Evolutionary conservation across 208 protist species (phyloP).

Genomic region (Leishmania lainsoni): DNA sequence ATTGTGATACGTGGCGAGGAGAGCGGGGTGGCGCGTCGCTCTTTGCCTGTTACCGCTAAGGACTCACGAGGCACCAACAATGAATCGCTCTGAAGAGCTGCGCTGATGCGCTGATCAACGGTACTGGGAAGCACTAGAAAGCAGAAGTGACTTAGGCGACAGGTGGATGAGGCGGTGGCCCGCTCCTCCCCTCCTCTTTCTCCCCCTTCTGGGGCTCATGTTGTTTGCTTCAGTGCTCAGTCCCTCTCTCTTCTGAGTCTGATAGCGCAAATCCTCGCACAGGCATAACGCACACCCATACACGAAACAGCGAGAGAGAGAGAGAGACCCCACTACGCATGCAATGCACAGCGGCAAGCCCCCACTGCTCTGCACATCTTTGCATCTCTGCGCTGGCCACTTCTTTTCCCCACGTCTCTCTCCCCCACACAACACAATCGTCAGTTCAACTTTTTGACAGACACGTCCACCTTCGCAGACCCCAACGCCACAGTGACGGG

Average conservation of each 20-base stretch:
- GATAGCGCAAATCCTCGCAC: neutral
- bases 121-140: neutral
- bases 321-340: neutral
- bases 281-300: neutral
- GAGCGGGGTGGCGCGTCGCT: neutral
- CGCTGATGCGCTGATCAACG: neutral
- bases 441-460: neutral
- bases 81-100: neutral
- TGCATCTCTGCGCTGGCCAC: neutral
- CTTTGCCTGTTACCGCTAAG: neutral
- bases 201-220: neutral
- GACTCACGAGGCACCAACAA: neutral
- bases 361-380: neutral
- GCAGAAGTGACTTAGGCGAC: neutral
- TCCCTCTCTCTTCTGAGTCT: neutral
- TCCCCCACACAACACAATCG: neutral
- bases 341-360: neutral
- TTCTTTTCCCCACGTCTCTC: neutral
- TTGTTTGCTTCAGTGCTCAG: neutral
- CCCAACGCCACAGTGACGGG: neutral
- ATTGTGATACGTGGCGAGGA: neutral
- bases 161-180: neutral
- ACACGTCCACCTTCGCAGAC: neutral
- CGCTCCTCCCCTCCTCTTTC: neutral
- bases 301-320: neutral